These are phyloP conservation scores for Triticum urartu DNA, from an alignment of 176 grass and related monocot genomes.

Conservation along the genomic window DNA sequence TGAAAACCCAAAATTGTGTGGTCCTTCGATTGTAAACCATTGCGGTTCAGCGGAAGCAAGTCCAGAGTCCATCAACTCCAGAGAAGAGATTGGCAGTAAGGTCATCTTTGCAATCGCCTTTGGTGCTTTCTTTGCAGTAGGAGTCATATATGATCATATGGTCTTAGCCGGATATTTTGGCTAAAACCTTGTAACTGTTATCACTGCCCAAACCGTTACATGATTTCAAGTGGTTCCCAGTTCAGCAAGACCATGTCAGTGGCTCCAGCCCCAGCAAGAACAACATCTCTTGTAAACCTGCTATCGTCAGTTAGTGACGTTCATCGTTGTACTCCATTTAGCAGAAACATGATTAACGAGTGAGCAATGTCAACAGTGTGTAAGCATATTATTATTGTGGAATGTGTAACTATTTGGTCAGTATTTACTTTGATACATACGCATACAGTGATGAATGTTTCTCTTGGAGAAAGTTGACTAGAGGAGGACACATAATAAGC, in stretches of 20 bases:
- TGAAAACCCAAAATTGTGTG: conserved; percentile 38
- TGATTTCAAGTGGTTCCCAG: not conserved
- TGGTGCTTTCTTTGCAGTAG: conserved; percentile 23
- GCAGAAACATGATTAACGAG: not conserved
- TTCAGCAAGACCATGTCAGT: not conserved
- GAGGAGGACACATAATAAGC: too few species aligned
- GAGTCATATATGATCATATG: conserved; percentile 19
- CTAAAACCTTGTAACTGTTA: not conserved
- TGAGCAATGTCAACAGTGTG: not conserved
- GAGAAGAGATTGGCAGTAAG: not conserved
- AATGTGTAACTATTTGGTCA: not conserved
- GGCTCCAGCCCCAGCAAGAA: not conserved
- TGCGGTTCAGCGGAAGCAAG: not conserved
- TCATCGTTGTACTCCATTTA: not conserved
- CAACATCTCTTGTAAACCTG: not conserved
- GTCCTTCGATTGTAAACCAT: not conserved
- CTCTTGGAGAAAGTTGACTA: not conserved
- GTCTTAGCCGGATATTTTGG: conserved; percentile 4
- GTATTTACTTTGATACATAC: not conserved
- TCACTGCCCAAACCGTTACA: not conserved
- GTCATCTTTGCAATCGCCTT: not conserved
- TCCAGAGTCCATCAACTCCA: not conserved
- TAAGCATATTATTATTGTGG: not conserved
- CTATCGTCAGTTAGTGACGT: not conserved
- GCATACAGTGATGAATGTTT: not conserved